phyloP scores from a whole-genome alignment of 768 basidiomycete genomes.

The Rhizopogon roseolus region DNA sequence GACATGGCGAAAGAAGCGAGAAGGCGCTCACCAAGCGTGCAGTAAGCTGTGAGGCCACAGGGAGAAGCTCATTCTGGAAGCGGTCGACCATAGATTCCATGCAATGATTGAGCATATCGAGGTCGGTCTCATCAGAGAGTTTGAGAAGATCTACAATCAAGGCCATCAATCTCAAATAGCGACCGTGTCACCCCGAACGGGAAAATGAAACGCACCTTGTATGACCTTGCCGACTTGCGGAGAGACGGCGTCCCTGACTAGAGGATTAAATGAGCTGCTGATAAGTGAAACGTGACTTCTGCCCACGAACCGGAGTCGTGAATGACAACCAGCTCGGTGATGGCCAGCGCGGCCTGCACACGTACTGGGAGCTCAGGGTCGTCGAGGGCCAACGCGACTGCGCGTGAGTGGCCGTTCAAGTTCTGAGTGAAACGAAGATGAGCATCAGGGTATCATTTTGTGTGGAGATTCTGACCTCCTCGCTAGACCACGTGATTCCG shows the following conservation, averaged over 20 bases:
- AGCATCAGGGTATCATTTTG: not conserved
- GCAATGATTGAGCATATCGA: constrained; percentile 76
- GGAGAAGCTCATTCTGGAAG: constrained; percentile 80
- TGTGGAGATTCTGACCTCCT: constrained; percentile 42
- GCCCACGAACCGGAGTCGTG: constrained; percentile 54
- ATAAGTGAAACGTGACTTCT: not conserved
- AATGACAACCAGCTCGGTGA: constrained; percentile 68
- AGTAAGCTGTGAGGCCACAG: constrained; percentile 79
- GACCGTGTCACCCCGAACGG: not conserved
- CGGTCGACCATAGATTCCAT: constrained; percentile 86
- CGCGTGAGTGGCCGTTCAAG: constrained; percentile 58
- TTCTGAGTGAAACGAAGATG: constrained; percentile 34
- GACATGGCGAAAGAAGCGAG: not conserved
- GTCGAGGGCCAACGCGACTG: constrained; percentile 63
- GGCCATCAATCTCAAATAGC: not conserved
- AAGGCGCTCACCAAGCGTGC: constrained; percentile 58
- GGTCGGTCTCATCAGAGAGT: constrained; percentile 85
- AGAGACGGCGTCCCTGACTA: constrained; percentile 65
- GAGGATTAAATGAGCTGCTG: not conserved
- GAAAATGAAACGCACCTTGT: constrained; percentile 50
- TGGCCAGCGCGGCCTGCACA: constrained; percentile 75
- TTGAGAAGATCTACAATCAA: constrained; percentile 65
- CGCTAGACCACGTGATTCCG: constrained; percentile 59
- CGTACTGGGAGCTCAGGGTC: constrained; percentile 80
- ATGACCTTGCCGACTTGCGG: constrained; percentile 84